Percentiles rank a stretch among this genome's conserved stretches.
These are phyloP conservation scores for Talaromyces sp. DNA, from an alignment of 2,329 filamentous ascomycete species.

Conservation along the genomic window DNA sequence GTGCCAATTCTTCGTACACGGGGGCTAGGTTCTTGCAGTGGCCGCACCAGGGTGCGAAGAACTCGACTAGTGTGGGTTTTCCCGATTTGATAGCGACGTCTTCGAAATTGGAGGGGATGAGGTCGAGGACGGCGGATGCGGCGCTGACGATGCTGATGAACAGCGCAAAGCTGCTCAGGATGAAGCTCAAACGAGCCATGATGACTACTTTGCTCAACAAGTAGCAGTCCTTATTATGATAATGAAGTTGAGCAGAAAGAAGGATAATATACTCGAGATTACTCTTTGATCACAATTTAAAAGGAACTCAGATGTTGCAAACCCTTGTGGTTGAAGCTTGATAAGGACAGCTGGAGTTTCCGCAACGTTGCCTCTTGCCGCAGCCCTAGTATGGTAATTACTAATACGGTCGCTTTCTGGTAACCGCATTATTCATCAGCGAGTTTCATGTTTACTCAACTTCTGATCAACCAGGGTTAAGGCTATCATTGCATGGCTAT, in stretches of 20 bases:
- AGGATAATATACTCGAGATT: neutral
- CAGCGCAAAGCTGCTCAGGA: conserved; percentile 46
- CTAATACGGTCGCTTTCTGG: neutral
- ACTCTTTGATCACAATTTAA: neutral
- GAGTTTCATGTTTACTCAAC: conserved; percentile 4
- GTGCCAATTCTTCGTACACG: conserved; percentile 85
- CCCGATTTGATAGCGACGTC: conserved; percentile 80
- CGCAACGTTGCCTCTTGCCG: conserved; percentile 17
- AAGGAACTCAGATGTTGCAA: neutral
- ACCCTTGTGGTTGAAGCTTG: neutral
- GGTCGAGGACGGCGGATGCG: conserved; percentile 76
- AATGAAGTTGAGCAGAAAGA: neutral
- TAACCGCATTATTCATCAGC: neutral
- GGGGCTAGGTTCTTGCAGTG: conserved; percentile 98
- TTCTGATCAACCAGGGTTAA: neutral
- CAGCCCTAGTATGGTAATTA: conserved; percentile 3
- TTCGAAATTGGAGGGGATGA: conserved; percentile 89
- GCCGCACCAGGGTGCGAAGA: conserved; percentile 98
- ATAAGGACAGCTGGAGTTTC: conserved; percentile 12
- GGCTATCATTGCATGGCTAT: conserved; percentile 3
- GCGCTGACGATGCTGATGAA: conserved; percentile 53
- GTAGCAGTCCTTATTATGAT: neutral
- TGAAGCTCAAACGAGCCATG: conserved; percentile 44
- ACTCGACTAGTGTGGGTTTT: conserved; percentile 94
- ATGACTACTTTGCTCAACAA: conserved; percentile 4